A percentile compares a stretch with the other conserved stretches of the same genome.
These are phyloP conservation scores for Croton laevigatus DNA, from an alignment of 441 rosid species.

Conservation along the genomic window DNA sequence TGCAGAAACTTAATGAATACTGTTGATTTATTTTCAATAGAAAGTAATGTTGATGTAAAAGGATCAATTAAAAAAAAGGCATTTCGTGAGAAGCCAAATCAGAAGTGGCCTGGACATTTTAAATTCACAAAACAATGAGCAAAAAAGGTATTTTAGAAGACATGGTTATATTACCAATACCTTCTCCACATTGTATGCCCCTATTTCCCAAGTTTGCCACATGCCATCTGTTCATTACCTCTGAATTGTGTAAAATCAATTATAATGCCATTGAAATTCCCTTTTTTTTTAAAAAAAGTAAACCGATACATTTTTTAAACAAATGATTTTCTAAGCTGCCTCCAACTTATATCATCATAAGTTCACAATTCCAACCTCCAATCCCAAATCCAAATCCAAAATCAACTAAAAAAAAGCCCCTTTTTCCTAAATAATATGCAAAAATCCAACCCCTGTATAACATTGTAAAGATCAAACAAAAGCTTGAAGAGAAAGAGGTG, in stretches of 20 bases:
- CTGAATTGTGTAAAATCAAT: conserved; percentile 10
- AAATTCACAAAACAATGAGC: background rate
- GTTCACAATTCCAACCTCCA: background rate
- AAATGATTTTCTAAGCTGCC: too few species aligned
- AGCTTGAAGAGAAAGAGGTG: too few species aligned
- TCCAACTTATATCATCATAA: background rate
- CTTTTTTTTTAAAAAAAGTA: too few species aligned
- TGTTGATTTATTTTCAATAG: too few species aligned
- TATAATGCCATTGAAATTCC: too few species aligned
- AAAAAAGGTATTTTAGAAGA: background rate
- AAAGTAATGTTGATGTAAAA: background rate
- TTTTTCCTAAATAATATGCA: background rate
- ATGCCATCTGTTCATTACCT: conserved; percentile 44
- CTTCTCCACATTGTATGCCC: conserved; percentile 39
- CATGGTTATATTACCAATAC: conserved; percentile 33
- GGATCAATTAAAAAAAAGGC: background rate
- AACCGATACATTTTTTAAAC: too few species aligned
- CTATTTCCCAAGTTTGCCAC: conserved; percentile 30
- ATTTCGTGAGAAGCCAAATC: background rate
- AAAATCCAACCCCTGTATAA: background rate
- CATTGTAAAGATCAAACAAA: background rate
- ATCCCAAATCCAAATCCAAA: background rate
- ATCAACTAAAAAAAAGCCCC: background rate
- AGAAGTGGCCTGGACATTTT: background rate
- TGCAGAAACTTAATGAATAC: background rate